Evolutionary conservation across 2,329 filamentous ascomycete species (phyloP), one percentile per base, ranked within the genome.

Genomic region (Alternaria atra): DNA sequence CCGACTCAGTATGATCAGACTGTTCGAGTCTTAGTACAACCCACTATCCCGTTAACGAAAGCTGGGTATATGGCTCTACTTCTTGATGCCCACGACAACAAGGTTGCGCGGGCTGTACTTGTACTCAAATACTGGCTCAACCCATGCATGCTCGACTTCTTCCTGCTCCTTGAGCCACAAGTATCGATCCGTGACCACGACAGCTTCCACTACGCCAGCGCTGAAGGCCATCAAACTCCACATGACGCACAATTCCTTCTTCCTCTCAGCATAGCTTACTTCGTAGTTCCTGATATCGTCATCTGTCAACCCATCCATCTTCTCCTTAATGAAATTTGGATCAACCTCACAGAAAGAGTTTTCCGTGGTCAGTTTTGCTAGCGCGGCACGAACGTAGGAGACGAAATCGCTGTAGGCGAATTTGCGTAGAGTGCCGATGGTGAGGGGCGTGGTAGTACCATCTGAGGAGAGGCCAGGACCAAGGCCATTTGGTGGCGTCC

Each of bases 181-280:
- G 91, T 93, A 99, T 46, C 95, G 86, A 82, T 99, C 95, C 46
- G 90, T 88, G 52, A 97, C 93, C 71, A 99, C 94, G 60, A 96
- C 83, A 32, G 93, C 92, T 82, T 99, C 95, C 2, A 96, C 89
- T 4, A 97, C 90, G 20, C 88, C 88, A 3, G 94, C 94, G 77
- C 93, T 96, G 72, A 97, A 97, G 1, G 95, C 94, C 94, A 99
- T 99, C 71, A 99, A 78, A 68, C 88, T 93, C 95, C 95, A 99
- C 60, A 96, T 87, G 7, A 96, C 86, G 73, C 91, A 93, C 39
- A 99, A 81, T 73, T 97, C 91, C 70, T 93, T 91, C 81, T 91
- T 92, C 55, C 90, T 84, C 39, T 84, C 83, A n/a, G 47, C 42
- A 78, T 90, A 97, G 42, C 80, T 76, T 9, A 76, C 72, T 72